Evolutionary conservation across 1,284 basidiomycete genomes (phyloP), one percentile per base, ranked within the genome.

Genomic region (Heterobasidion parviporum): DNA sequence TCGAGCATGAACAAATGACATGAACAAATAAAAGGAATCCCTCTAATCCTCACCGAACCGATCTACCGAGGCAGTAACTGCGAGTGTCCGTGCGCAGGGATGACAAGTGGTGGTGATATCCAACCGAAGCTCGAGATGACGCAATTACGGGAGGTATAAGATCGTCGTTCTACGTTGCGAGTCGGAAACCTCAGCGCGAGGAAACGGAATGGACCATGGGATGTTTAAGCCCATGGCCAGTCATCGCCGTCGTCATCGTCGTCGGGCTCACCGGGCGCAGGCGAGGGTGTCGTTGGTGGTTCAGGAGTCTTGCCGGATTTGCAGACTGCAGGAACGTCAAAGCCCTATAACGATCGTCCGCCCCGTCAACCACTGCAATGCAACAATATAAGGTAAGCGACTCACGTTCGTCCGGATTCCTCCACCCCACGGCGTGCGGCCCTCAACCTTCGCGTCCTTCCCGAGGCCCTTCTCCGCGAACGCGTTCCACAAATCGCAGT

Each of bases 371-470:
- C 26, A 26, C 26, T 26, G 26, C 26, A 3, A 26, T 5, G 26
- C 4, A 26, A 26, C 26, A 26, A 26, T 26, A 26, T 5, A 26
- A 26, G 6, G 26, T 6, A 26, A 26, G 26, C 26, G 6, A 70
- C 77, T 60, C 60, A 79, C 85, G 57, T 87, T 73, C 14, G 74
- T 77, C 54, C 87, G 75, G 52, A 85, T 69, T 63, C 94, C 95
- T 79, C 93, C 92, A 64, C 94, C 94, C 95, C 94, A 97, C n/a
- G 94, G 94, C 6, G 91, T 92, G 57, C 80, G 75, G 49, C 90
- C 89, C 43, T 81, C 72, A 38, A 94, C 80, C n/a, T 63, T 71
- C 3, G 93, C 89, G 63, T 92, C 83, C 15, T 73, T 67, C 6
- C 93, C 93, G 38, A 98, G 72, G 2, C 96, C 96, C 49, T 92